Percentiles rank a stretch among this genome's conserved stretches.
phyloP scores from a whole-genome alignment of 208 protist species.

The Kentomonas sorsogonicus region DNA sequence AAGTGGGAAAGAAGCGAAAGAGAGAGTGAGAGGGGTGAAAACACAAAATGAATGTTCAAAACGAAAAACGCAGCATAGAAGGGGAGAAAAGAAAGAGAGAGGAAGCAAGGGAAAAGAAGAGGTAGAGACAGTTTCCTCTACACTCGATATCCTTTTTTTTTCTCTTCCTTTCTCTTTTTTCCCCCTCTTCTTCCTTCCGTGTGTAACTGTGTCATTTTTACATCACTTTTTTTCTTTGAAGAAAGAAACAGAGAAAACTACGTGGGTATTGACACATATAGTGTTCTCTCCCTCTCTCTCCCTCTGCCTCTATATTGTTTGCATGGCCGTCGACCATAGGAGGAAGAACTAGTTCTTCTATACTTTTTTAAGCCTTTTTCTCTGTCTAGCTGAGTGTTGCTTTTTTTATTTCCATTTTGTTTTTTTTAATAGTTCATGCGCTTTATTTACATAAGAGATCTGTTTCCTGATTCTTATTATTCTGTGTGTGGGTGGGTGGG shows the following conservation, averaged over 20 bases:
- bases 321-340: too few species aligned
- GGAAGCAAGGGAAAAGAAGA: background rate
- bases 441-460: too few species aligned
- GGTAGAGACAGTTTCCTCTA: background rate
- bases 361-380: too few species aligned
- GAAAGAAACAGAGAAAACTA: slow-evolving; percentile 7
- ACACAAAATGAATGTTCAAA: background rate
- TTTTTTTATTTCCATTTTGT: too few species aligned
- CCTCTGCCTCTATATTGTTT: too few species aligned
- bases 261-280: too few species aligned
- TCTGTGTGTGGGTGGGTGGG: too few species aligned
- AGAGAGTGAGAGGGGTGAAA: background rate
- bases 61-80: slow-evolving; percentile 2
- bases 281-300: too few species aligned
- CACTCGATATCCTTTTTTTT: background rate
- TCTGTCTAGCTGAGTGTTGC: too few species aligned
- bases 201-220: background rate
- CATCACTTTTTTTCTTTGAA: background rate
- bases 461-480: too few species aligned
- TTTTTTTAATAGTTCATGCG: too few species aligned
- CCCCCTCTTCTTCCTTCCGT: background rate
- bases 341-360: too few species aligned
- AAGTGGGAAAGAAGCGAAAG: slow-evolving; percentile 2
- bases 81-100: slow-evolving; percentile 6
- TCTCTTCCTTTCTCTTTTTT: background rate